Base-by-base conservation (phyloP, 2,329 filamentous ascomycete genomes). In the Aspergillus candidus region DNA sequence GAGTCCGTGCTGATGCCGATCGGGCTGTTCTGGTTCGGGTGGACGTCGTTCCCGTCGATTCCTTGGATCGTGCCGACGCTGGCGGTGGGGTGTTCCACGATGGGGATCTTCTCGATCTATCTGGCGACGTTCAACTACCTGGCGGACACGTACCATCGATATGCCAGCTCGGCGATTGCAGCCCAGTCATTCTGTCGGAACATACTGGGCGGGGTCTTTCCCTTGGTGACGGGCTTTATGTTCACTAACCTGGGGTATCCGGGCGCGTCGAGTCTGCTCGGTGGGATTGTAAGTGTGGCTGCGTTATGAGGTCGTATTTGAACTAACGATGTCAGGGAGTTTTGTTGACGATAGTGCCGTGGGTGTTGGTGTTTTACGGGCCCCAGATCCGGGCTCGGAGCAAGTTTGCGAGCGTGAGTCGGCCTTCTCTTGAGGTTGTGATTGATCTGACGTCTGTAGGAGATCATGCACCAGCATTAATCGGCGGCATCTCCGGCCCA, bases 81-180 rank as follows among this genome's bases (percentile, higher is more conserved):
- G 2, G 83, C 79, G 1, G 73, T 94, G 32, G 78, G 74, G 1
- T 76, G 88, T 41, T 82, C 86, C 0, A 90, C 84, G 0, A 84
- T 89, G 71, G 83, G 89, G 17, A 93, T 95, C 53, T 91, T 86
- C 62, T 82, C 79, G 40, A 80, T 94, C 32, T 93, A 91, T 60
- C 75, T 95, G 1, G 83, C 88, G 4, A 84, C 87, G 0, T 94
- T 94, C 71, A 95, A 94, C 62, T 95, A 94, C 55, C 75, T 94
- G 1, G 87, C 88, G 14, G 89, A 95, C 58, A 83, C 83, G 3
- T 95, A 94, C 64, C 83, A 88, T 60, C 74, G 77, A 5, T 94
- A 90, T 58, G 87, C 88, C 0, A 87, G 82, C 27, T 90, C 85
- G 1, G 88, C 89, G 0, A 69, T 94, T 2, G 89, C 88, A 0